Evolutionary conservation across 768 basidiomycete species (phyloP).

Genomic region (Termitomyces eurrhizus): DNA sequence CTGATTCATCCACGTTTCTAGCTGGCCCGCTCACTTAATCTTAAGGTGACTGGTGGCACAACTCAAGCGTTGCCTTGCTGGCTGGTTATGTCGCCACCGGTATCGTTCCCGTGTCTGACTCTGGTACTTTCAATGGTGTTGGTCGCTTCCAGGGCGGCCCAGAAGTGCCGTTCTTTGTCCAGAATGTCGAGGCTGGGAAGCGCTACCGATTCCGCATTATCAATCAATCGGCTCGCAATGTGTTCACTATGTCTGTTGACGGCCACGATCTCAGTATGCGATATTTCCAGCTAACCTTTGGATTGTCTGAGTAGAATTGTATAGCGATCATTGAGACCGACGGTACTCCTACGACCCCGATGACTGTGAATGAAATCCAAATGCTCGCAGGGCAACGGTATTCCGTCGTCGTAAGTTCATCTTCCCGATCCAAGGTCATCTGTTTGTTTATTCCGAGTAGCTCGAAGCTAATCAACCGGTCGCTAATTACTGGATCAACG

Average conservation of each 20-base stretch:
- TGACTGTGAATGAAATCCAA: conserved; percentile 30
- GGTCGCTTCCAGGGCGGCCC: no score
- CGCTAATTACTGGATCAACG: conserved; percentile 39
- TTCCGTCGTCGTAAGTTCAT: conserved; percentile 25
- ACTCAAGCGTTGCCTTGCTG: conserved; percentile 22
- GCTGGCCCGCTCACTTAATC: not conserved
- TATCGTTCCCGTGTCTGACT: no score
- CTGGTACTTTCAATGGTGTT: no score
- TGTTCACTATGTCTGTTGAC: conserved; percentile 37
- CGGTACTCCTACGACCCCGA: conserved; percentile 22
- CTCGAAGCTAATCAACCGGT: conserved; percentile 33
- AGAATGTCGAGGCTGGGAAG: conserved; percentile 21
- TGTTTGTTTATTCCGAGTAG: conserved; percentile 13
- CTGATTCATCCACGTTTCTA: not conserved
- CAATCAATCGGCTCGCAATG: conserved; percentile 43
- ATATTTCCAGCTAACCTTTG: not conserved
- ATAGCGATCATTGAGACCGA: conserved; percentile 32
- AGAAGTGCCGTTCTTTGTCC: no score
- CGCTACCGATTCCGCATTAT: conserved; percentile 55
- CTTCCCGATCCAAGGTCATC: conserved; percentile 1
- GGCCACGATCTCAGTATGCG: conserved; percentile 22
- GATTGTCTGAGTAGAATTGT: not conserved
- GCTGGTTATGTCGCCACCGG: conserved; percentile 19
- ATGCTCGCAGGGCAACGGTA: conserved; percentile 45
- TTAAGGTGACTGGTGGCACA: conserved; percentile 41